phyloP scores from a whole-genome alignment of 2,329 filamentous ascomycete genomes.

The Hirsutella thompsonii region DNA sequence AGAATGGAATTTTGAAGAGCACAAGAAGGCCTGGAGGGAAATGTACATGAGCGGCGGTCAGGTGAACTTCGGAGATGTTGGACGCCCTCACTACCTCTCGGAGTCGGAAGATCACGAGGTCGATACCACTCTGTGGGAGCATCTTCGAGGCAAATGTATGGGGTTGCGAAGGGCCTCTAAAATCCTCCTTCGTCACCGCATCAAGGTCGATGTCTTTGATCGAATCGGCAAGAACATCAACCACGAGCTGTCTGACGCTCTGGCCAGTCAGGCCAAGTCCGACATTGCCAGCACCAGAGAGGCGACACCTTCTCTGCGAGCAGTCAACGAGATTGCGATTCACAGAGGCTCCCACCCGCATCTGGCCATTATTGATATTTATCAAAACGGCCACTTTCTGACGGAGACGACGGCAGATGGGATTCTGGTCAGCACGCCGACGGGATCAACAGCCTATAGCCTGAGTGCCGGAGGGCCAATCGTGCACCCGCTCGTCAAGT shows the following conservation, averaged over 20 bases:
- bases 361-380: conserved; percentile 83
- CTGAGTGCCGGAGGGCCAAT: conserved; percentile 89
- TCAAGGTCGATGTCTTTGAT: conserved; percentile 77
- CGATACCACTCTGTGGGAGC: no score
- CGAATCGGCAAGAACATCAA: conserved; percentile 50
- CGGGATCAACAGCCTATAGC: conserved; percentile 89
- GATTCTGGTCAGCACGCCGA: conserved; percentile 87
- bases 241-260: conserved; percentile 29
- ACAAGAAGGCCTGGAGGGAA: conserved; percentile 83
- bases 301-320: conserved; percentile 38
- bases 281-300: conserved; percentile 23
- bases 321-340: conserved; percentile 91
- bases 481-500: conserved; percentile 83
- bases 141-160: conserved; percentile 68
- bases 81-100: no score
- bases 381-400: conserved; percentile 75
- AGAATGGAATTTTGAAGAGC: conserved; percentile 91
- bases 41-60: conserved; percentile 69
- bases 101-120: no score
- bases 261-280: conserved; percentile 31
- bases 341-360: conserved; percentile 86
- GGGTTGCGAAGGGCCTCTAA: conserved; percentile 62
- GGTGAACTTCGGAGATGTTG: conserved; percentile 33
- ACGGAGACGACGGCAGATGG: conserved; percentile 93
- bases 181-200: conserved; percentile 72